Percentiles rank a stretch among this genome's conserved stretches.
phyloP scores from a whole-genome alignment of 352 stramenopile species.

The Peronospora destructor region DNA sequence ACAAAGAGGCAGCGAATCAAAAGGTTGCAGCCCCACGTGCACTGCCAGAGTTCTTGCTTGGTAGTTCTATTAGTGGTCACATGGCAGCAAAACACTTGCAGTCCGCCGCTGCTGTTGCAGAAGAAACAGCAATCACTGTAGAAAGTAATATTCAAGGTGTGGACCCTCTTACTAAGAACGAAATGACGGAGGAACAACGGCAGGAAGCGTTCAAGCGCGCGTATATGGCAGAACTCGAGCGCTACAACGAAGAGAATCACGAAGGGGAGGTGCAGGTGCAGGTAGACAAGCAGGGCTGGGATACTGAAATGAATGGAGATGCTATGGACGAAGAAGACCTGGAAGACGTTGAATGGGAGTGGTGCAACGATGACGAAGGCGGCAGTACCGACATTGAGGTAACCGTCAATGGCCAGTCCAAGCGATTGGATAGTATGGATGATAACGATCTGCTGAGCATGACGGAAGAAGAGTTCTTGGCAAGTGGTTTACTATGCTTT shows the following conservation, averaged over 20 bases:
- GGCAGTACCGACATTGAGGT: conserved; percentile 43
- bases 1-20: conserved; percentile 48
- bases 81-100: conserved; percentile 79
- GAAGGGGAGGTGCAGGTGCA: conserved; percentile 72
- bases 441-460: conserved; percentile 79
- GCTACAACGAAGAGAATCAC: conserved; percentile 82
- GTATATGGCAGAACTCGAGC: conserved; percentile 77
- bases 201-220: conserved; percentile 78
- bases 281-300: conserved; percentile 79
- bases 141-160: conserved; percentile 43
- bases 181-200: conserved; percentile 75
- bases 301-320: conserved; percentile 76
- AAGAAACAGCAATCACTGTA: conserved; percentile 32
- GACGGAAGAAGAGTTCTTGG: conserved; percentile 82
- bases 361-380: conserved; percentile 57
- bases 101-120: conserved; percentile 21
- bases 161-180: conserved; percentile 45
- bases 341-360: conserved; percentile 82
- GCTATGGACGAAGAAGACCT: conserved; percentile 67
- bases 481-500: conserved; percentile 18
- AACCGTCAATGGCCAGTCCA: conserved; percentile 56
- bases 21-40: conserved; percentile 53
- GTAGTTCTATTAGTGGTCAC: conserved; percentile 82
- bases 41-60: conserved; percentile 72
- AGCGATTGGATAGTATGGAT: conserved; percentile 58